These are phyloP conservation scores for Pleurotus ostreatus DNA, from an alignment of 768 basidiomycete genomes.

Conservation along the genomic window DNA sequence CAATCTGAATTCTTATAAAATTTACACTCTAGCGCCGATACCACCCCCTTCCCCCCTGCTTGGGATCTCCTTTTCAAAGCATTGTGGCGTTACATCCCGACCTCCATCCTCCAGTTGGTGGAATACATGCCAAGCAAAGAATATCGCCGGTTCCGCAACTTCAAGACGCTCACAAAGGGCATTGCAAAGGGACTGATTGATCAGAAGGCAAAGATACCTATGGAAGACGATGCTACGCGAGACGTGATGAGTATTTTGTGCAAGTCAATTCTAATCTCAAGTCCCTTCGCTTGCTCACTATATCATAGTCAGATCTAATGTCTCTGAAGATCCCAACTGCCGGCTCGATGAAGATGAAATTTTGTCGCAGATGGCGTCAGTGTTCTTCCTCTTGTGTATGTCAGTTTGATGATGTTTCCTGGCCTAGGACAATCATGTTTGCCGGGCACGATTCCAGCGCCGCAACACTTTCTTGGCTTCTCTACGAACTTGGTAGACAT, in stretches of 20 bases:
- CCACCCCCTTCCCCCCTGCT: not conserved
- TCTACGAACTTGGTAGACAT: conserved; percentile 41
- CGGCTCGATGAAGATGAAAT: conserved; percentile 20
- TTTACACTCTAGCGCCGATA: conserved; percentile 15
- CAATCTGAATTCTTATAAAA: conserved; percentile 17
- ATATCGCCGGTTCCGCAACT: not conserved
- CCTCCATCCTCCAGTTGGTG: not conserved
- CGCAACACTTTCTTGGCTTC: conserved; percentile 35
- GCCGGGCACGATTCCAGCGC: conserved; percentile 39
- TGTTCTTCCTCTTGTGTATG: not conserved
- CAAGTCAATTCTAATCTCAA: conserved; percentile 9
- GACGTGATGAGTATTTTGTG: conserved; percentile 34
- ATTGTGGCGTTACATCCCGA: conserved; percentile 1
- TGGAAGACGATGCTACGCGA: conserved; percentile 9
- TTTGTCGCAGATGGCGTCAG: conserved; percentile 22
- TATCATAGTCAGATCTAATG: conserved; percentile 16
- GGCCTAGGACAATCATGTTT: conserved; percentile 9
- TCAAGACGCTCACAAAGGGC: not conserved
- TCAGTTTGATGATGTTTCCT: not conserved
- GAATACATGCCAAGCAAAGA: conserved; percentile 5
- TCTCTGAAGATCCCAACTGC: conserved; percentile 9
- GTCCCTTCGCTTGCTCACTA: not conserved
- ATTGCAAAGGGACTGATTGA: not conserved
- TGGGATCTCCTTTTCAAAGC: conserved; percentile 15
- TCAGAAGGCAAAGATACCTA: not conserved